Evolutionary conservation across 2,329 filamentous ascomycete genomes (phyloP).

Genomic region (Ophiostoma triangulosporum): DNA sequence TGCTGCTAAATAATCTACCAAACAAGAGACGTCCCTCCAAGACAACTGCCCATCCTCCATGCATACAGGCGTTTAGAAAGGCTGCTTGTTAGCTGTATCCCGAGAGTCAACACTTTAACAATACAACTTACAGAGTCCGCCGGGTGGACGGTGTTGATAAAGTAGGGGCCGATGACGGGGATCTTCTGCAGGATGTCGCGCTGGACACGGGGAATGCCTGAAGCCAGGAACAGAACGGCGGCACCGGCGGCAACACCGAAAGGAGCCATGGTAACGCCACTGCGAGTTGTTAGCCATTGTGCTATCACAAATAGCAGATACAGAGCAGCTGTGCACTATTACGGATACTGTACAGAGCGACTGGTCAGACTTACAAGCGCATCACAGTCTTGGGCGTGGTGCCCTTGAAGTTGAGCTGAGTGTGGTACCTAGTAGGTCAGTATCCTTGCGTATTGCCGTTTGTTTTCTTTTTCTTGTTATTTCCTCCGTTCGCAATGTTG

Average conservation of each 20-base stretch:
- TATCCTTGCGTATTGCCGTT: background rate
- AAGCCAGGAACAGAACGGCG: conserved; percentile 45
- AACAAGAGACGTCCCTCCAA: background rate
- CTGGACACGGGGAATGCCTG: conserved; percentile 47
- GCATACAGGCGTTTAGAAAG: conserved; percentile 10
- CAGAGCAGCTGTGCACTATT: no score
- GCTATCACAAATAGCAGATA: background rate
- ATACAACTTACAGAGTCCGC: conserved; percentile 28
- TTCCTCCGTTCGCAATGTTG: background rate
- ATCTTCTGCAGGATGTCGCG: conserved; percentile 47
- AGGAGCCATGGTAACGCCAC: conserved; percentile 36
- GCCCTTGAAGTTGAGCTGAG: conserved; percentile 41
- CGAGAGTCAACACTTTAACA: no score
- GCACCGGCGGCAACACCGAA: conserved; percentile 46
- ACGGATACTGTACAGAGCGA: no score
- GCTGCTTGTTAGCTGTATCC: conserved; percentile 2
- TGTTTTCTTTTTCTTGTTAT: background rate
- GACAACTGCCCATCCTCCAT: background rate
- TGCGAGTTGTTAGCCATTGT: conserved; percentile 17
- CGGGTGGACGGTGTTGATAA: conserved; percentile 39
- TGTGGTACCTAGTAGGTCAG: conserved; percentile 37
- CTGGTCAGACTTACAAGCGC: conserved; percentile 6
- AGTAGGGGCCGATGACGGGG: conserved; percentile 38
- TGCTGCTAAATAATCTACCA: background rate
- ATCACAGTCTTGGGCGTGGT: conserved; percentile 30